These are phyloP conservation scores for Plasmodium gonderi DNA, from an alignment of 169 alveolate genomes.

Conservation along the genomic window DNA sequence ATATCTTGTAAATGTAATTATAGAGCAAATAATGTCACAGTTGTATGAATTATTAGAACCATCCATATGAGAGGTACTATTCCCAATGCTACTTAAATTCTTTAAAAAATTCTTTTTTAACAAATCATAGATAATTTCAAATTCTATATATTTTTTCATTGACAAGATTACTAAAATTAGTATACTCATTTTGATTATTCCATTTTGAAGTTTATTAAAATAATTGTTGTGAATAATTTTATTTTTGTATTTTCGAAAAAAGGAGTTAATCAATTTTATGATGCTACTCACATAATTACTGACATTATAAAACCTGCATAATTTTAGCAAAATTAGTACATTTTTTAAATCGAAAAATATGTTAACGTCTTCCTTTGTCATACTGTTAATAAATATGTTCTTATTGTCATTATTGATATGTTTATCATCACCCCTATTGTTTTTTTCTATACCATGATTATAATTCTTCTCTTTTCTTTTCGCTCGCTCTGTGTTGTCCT, in stretches of 20 bases:
- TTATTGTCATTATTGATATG: neutral
- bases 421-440: neutral
- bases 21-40: conserved; percentile 5
- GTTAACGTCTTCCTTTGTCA: conserved; percentile 2
- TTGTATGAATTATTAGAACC: too few species aligned
- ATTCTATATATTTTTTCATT: conserved; percentile 65
- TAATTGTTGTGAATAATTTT: neutral
- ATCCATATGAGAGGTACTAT: too few species aligned
- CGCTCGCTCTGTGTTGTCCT: neutral
- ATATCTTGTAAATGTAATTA: conserved; percentile 37
- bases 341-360: conserved; percentile 60
- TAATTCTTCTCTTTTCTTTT: neutral
- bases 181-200: conserved; percentile 55
- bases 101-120: conserved; percentile 70
- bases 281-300: conserved; percentile 44
- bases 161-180: conserved; percentile 53
- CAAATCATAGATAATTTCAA: conserved; percentile 71
- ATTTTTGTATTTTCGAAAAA: conserved; percentile 56
- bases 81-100: conserved; percentile 1
- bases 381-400: neutral
- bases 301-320: conserved; percentile 63
- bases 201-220: conserved; percentile 23
- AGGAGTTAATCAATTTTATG: conserved; percentile 36
- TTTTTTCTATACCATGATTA: neutral
- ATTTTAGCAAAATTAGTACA: conserved; percentile 48